phyloP scores from a whole-genome alignment of 2,329 filamentous ascomycete genomes.

The Trichoderma breve region DNA sequence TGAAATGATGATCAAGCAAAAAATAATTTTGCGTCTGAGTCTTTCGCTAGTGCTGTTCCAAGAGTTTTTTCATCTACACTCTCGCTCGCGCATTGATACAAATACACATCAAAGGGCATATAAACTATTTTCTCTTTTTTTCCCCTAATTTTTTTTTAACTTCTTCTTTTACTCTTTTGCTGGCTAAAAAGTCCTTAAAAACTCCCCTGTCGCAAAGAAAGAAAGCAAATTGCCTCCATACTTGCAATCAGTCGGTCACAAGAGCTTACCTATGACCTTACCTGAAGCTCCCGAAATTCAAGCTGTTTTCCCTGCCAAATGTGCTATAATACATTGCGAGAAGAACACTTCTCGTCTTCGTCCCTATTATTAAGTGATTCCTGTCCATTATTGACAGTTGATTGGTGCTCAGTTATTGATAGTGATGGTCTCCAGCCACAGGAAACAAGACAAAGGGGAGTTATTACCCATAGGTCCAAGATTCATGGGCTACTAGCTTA shows the following conservation, averaged over 20 bases:
- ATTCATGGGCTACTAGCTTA: conserved; percentile 5
- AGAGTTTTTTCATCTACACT: background rate
- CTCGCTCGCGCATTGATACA: background rate
- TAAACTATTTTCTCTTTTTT: background rate
- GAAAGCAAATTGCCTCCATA: conserved; percentile 7
- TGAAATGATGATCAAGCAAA: conserved; percentile 27
- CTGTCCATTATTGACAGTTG: conserved; percentile 16
- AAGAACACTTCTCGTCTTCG: conserved; percentile 12
- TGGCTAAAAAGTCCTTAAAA: conserved; percentile 24
- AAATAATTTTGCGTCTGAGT: conserved; percentile 4
- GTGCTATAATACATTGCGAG: conserved; percentile 30
- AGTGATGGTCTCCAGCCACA: background rate
- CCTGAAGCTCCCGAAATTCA: conserved; percentile 31
- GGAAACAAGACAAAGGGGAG: background rate
- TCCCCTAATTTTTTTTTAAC: background rate
- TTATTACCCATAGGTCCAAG: background rate
- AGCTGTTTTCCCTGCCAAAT: conserved; percentile 23
- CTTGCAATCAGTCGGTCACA: conserved; percentile 36
- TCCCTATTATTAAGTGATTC: conserved; percentile 11
- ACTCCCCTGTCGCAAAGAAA: background rate
- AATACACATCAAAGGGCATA: background rate
- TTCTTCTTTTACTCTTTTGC: background rate
- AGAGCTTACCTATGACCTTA: conserved; percentile 58
- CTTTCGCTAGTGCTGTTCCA: background rate
- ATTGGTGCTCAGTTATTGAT: conserved; percentile 1